These are phyloP conservation scores for Massospora cicadina DNA, from an alignment of 371 early-diverging fungal species.

Conservation along the genomic window DNA sequence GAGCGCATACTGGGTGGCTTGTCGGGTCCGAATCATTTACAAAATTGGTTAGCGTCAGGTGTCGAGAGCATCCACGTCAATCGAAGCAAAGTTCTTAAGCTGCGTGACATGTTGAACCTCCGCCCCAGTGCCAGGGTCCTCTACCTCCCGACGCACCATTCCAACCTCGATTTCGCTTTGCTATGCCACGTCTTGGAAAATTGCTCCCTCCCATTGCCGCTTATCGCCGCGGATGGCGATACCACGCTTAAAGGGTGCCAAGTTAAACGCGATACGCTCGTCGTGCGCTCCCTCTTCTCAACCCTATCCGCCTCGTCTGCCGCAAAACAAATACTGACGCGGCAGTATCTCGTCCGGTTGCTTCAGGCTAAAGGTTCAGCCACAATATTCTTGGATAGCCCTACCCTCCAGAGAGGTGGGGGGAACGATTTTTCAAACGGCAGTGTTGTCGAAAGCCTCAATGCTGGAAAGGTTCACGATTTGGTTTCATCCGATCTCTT, in stretches of 20 bases:
- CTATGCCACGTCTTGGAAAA: not conserved
- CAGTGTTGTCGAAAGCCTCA: not conserved
- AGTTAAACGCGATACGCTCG: not conserved
- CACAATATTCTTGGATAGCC: constrained; percentile 3
- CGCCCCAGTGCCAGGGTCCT: not conserved
- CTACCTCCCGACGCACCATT: constrained; percentile 7
- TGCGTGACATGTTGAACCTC: not conserved
- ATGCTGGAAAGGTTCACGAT: not conserved
- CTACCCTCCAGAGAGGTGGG: not conserved
- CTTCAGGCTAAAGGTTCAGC: not conserved
- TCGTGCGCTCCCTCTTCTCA: not conserved
- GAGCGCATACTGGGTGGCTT: not conserved
- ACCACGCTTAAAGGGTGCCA: not conserved
- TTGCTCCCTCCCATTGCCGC: constrained; percentile 2
- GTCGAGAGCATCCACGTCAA: not conserved
- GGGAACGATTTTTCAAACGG: not conserved
- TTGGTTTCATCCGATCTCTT: not conserved
- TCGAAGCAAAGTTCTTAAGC: not conserved
- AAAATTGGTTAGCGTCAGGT: not conserved
- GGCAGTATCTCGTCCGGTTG: not conserved
- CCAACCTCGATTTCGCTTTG: not conserved
- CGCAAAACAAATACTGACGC: not conserved
- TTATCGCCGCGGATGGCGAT: not conserved
- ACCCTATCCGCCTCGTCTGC: not conserved
- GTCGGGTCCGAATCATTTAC: not conserved